phyloP scores from a whole-genome alignment of 768 basidiomycete genomes.

The Psilocybe cyanescens region DNA sequence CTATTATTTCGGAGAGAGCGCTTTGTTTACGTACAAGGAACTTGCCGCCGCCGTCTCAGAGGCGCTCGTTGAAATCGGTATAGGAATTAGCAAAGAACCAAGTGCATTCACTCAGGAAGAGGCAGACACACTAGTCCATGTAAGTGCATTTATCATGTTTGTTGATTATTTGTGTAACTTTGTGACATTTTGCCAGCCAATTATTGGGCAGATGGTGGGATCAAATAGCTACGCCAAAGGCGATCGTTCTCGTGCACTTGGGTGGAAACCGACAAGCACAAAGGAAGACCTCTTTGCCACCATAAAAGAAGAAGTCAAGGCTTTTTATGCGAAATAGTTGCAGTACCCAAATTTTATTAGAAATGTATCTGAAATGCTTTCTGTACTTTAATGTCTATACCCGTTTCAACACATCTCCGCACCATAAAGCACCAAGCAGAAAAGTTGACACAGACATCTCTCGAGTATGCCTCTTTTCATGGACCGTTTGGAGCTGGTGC shows the following conservation, averaged over 20 bases:
- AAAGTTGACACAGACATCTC: too few relatives aligned
- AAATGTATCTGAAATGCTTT: too few relatives aligned
- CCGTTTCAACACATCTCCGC: too few relatives aligned
- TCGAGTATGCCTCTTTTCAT: too few relatives aligned
- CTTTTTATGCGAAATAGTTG: neutral
- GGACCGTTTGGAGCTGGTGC: too few relatives aligned
- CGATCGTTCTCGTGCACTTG: conserved; percentile 25
- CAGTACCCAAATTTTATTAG: too few relatives aligned
- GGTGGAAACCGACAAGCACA: conserved; percentile 27
- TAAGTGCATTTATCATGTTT: conserved; percentile 9
- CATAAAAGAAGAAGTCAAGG: conserved; percentile 21
- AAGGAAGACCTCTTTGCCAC: conserved; percentile 23
- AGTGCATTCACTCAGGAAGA: conserved; percentile 26
- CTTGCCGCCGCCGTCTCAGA: conserved; percentile 19
- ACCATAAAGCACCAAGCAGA: too few relatives aligned
- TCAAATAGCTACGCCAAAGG: conserved; percentile 24
- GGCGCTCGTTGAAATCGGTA: conserved; percentile 20
- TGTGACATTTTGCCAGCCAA: conserved; percentile 5
- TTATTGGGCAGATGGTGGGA: conserved; percentile 20
- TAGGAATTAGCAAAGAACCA: conserved; percentile 14
- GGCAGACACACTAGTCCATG: conserved; percentile 19
- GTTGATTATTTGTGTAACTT: too few relatives aligned
- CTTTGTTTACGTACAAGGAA: conserved; percentile 20
- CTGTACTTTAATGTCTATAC: too few relatives aligned
- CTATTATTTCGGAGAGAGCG: conserved; percentile 28